Evolutionary conservation across 768 basidiomycete species (phyloP).

Genomic region (Gloeopeniophorella convolvens): DNA sequence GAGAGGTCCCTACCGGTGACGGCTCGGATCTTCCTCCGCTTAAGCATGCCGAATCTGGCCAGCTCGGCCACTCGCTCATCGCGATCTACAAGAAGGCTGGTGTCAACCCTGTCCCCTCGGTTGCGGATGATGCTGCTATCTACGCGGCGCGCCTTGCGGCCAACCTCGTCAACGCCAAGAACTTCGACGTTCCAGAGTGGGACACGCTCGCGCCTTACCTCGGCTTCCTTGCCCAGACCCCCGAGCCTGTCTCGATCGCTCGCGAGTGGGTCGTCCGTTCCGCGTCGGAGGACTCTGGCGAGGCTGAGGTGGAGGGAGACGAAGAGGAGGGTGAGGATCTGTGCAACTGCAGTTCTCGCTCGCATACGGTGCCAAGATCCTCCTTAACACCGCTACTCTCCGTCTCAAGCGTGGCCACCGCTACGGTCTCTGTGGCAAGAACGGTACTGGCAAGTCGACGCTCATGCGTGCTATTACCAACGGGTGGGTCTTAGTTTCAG

Average conservation of each 20-base stretch:
- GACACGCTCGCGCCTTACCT: slow-evolving; percentile 74
- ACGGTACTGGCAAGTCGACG: slow-evolving; percentile 96
- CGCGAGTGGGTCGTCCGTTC: slow-evolving; percentile 89
- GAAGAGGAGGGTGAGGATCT: slow-evolving; percentile 98
- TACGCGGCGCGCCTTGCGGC: slow-evolving; percentile 79
- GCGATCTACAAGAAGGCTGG: slow-evolving; percentile 84
- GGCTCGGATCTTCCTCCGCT: slow-evolving; percentile 88
- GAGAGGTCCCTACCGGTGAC: slow-evolving; percentile 83
- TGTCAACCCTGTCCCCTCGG: slow-evolving; percentile 46
- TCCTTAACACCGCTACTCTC: slow-evolving; percentile 93
- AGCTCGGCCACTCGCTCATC: slow-evolving; percentile 59
- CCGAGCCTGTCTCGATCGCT: slow-evolving; percentile 60
- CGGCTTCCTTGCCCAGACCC: slow-evolving; percentile 52
- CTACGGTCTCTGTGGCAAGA: slow-evolving; percentile 97
- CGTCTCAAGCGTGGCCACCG: slow-evolving; percentile 98
- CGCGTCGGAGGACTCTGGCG: slow-evolving; percentile 69
- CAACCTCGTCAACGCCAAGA: slow-evolving; percentile 83
- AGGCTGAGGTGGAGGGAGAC: slow-evolving; percentile 66
- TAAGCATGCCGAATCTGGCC: slow-evolving; percentile 65
- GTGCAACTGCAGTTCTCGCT: slow-evolving; percentile 99
- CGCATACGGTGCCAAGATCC: slow-evolving; percentile 97
- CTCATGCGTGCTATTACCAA: slow-evolving; percentile 92
- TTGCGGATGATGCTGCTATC: slow-evolving; percentile 50
- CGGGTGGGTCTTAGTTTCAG: slow-evolving; percentile 36
- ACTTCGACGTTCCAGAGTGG: slow-evolving; percentile 89